Evolutionary conservation across 768 basidiomycete genomes (phyloP), one percentile per base, ranked within the genome.

Genomic region (Epithele typhae): DNA sequence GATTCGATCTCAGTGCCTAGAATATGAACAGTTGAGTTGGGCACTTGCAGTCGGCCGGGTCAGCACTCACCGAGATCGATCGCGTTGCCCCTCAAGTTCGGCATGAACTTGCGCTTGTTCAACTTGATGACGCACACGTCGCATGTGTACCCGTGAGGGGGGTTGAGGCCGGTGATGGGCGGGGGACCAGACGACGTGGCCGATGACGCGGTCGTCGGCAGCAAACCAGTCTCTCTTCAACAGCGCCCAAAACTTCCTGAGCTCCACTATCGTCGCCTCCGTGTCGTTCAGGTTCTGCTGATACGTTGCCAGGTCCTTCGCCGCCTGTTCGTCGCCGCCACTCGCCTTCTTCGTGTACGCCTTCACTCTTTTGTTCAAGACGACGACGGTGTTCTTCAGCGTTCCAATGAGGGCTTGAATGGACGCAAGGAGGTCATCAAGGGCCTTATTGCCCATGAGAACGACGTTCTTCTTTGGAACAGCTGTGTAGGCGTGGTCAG

Each of bases 401-500:
- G 14, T 30, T 7, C 27, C 27, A 14, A 30, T 30, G 22, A 23
- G 24, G 40, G 39, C 57, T 40, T 63, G 45, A 41, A 63, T 59
- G 25, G 57, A 62, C 5, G 44, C 46, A 4, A 60, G 49, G 40
- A 40, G 48, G 57, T 62, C 39, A 19, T 19, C n/a, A n/a, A 36
- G 17, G 17, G 35, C 35, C 15, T n/a, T 14, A 17, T 7, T 36
- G 35, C 35, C 35, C 15, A 36, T 62, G 17, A 62, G 18, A 19
- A 63, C 45, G 44, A 63, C 61, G 15, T 62, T 27, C 54, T 57
- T 62, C 62, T 57, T 63, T 2, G 55, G 62, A 11, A 0, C 44
- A 36, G 59, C 51, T 56, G 25, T 45, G 49, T 30, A 44, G 43
- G 47, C 53, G 56, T 51, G 49, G 48, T 53, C 27, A 53, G 39